Evolutionary conservation across 2,329 filamentous ascomycete genomes (phyloP).

Genomic region (Pseudogymnoascus sp.): DNA sequence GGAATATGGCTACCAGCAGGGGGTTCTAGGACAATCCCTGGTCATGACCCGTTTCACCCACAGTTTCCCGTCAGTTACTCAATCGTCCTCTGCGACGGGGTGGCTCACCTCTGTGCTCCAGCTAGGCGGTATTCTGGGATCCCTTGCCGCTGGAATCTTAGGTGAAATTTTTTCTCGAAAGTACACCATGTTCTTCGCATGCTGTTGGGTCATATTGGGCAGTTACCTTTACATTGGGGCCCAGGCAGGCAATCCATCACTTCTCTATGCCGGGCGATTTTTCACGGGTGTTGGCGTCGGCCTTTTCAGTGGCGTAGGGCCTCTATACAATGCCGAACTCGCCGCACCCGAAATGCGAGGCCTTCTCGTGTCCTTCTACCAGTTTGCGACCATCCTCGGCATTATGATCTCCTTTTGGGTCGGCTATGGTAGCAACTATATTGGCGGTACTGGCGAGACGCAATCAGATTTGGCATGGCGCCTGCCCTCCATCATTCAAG

Average conservation of each 20-base stretch:
- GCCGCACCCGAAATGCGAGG: slow-evolving; percentile 55
- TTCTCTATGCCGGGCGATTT: slow-evolving; percentile 41
- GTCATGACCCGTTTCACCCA: slow-evolving; percentile 43
- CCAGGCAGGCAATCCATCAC: slow-evolving; percentile 29
- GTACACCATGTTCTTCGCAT: slow-evolving; percentile 43
- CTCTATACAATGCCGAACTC: slow-evolving; percentile 43
- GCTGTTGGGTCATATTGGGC: slow-evolving; percentile 38
- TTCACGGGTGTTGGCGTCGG: slow-evolving; percentile 43
- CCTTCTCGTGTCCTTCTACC: slow-evolving; percentile 55
- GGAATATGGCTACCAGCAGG: slow-evolving; percentile 47
- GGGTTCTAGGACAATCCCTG: slow-evolving; percentile 44
- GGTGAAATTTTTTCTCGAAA: slow-evolving; percentile 42
- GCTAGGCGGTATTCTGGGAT: slow-evolving; percentile 41
- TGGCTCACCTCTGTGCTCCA: slow-evolving; percentile 45
- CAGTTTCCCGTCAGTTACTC: slow-evolving; percentile 40
- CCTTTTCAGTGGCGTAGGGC: slow-evolving; percentile 37
- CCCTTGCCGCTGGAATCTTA: slow-evolving; percentile 38
- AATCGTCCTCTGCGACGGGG: slow-evolving; percentile 39
- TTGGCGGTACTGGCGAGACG: slow-evolving; percentile 37
- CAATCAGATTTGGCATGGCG: slow-evolving; percentile 36
- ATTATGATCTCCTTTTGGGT: slow-evolving; percentile 42
- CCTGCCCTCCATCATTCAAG: slow-evolving; percentile 39
- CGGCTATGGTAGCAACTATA: slow-evolving; percentile 38
- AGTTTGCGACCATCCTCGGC: slow-evolving; percentile 49
- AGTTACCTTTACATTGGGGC: slow-evolving; percentile 39